Evolutionary conservation across 1,284 basidiomycete genomes (phyloP).

Genomic region (Inonotus hispidus): DNA sequence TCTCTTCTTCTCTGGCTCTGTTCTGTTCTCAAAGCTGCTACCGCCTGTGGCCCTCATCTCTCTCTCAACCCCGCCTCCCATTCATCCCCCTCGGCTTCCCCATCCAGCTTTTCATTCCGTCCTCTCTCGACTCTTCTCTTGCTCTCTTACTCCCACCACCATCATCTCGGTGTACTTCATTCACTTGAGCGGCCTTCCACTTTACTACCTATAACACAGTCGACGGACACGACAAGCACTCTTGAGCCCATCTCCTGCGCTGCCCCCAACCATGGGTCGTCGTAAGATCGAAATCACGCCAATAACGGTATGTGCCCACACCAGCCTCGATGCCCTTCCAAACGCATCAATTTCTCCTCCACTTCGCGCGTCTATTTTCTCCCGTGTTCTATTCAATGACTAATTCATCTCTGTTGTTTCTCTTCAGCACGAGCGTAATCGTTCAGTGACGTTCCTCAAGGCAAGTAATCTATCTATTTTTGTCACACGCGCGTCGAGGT

Average conservation of each 20-base stretch:
- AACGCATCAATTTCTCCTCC: neutral
- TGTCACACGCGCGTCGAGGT: neutral
- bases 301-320: slow-evolving; percentile 12
- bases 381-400: neutral
- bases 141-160: neutral
- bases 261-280: slow-evolving; percentile 16
- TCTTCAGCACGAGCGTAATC: slow-evolving; percentile 39
- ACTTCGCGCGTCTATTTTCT: slow-evolving; percentile 10
- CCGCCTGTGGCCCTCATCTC: neutral
- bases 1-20: neutral
- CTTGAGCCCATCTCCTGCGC: neutral
- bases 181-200: neutral
- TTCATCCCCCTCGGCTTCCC: neutral
- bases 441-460: slow-evolving; percentile 43
- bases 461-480: slow-evolving; percentile 20
- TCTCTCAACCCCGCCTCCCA: neutral
- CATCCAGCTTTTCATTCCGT: neutral
- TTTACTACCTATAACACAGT: neutral
- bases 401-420: neutral
- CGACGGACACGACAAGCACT: neutral
- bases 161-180: neutral
- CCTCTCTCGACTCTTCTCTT: neutral
- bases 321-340: neutral
- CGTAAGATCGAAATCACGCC: slow-evolving; percentile 21
- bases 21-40: neutral